These are phyloP conservation scores for Diaporthe capsici DNA, from an alignment of 2,329 filamentous ascomycete genomes.

Conservation along the genomic window DNA sequence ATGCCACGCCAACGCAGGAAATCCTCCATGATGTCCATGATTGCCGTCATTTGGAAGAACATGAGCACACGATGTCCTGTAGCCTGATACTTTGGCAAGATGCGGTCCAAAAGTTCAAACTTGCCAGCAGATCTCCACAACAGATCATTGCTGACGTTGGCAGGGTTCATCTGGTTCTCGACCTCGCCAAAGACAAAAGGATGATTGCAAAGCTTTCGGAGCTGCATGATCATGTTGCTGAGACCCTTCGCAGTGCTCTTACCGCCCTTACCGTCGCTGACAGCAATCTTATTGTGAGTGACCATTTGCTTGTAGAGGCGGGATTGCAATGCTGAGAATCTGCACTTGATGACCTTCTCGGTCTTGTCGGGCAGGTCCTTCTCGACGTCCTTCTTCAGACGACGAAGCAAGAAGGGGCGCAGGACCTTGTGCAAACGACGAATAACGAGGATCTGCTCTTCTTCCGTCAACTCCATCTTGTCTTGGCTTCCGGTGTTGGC, in stretches of 20 bases:
- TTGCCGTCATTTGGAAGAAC: slow-evolving; percentile 99
- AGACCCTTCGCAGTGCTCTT: slow-evolving; percentile 94
- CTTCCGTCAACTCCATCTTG: slow-evolving; percentile 99
- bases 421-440: slow-evolving; percentile 98
- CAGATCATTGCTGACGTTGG: slow-evolving; percentile 88
- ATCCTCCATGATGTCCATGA: slow-evolving; percentile 99
- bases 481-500: slow-evolving; percentile 98
- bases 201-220: slow-evolving; percentile 98
- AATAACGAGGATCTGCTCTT: slow-evolving; percentile 99
- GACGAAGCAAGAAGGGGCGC: slow-evolving; percentile 95
- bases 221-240: slow-evolving; percentile 99
- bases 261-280: slow-evolving; percentile 94
- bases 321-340: slow-evolving; percentile 93
- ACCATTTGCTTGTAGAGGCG: slow-evolving; percentile 98
- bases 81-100: slow-evolving; percentile 92
- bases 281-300: slow-evolving; percentile 92
- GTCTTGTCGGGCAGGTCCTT: slow-evolving; percentile 99
- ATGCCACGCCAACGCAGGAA: slow-evolving; percentile 88
- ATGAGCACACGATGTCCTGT: slow-evolving; percentile 96
- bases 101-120: slow-evolving; percentile 93
- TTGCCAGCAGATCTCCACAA: slow-evolving; percentile 97
- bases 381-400: slow-evolving; percentile 99
- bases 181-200: slow-evolving; percentile 99
- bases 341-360: slow-evolving; percentile 99
- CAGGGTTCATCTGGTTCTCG: slow-evolving; percentile 97